These are phyloP conservation scores for Paramyrothecium roridum DNA, from an alignment of 2,329 filamentous ascomycete species.

Conservation along the genomic window DNA sequence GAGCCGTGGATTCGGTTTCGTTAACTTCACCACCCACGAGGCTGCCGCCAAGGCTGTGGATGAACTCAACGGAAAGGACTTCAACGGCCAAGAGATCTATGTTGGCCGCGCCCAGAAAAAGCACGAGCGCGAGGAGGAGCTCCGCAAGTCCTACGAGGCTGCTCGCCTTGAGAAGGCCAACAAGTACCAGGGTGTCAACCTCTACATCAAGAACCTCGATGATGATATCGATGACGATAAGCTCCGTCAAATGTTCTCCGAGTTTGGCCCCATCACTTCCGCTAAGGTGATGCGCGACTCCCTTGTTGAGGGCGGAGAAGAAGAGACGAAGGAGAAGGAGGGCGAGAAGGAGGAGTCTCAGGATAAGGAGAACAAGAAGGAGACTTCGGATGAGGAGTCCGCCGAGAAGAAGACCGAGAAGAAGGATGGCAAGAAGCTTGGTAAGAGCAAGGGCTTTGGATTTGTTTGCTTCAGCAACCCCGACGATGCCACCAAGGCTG, in stretches of 20 bases:
- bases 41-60: conserved; percentile 83
- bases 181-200: conserved; percentile 99
- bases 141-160: conserved; percentile 98
- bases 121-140: conserved; percentile 98
- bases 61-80: conserved; percentile 85
- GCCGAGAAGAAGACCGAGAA: conserved; percentile 59
- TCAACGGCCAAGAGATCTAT: conserved; percentile 93
- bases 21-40: conserved; percentile 93
- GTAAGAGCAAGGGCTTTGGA: conserved; percentile 99
- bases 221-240: conserved; percentile 98
- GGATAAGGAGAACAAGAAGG: conserved; percentile 45
- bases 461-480: conserved; percentile 99
- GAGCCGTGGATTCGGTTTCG: conserved; percentile 93
- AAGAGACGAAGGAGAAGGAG: conserved; percentile 49
- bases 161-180: conserved; percentile 96
- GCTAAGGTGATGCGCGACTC: conserved; percentile 98
- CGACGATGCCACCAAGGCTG: conserved; percentile 97
- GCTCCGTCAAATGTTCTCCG: conserved; percentile 86
- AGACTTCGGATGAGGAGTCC: conserved; percentile 37
- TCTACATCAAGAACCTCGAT: conserved; percentile 98
- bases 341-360: conserved; percentile 52
- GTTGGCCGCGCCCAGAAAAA: conserved; percentile 99
- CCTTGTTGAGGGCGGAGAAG: conserved; percentile 51
- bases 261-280: conserved; percentile 93
- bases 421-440: conserved; percentile 64